Evolutionary conservation across 2,329 filamentous ascomycete species (phyloP).

Genomic region (Amauroascus niger): DNA sequence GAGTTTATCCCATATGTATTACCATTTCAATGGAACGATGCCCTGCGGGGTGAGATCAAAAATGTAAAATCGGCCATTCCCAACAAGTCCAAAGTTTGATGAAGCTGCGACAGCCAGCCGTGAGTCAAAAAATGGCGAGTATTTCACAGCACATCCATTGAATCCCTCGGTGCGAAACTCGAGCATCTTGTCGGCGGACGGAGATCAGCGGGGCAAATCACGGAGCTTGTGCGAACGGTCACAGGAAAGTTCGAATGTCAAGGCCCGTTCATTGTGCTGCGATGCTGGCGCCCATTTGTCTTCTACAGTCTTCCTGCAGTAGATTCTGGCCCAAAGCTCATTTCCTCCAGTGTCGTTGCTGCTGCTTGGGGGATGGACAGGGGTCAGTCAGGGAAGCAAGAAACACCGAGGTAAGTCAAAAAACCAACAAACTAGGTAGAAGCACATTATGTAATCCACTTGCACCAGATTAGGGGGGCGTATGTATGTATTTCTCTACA

Average conservation of each 20-base stretch:
- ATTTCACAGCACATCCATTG: conserved; percentile 95
- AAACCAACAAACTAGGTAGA: too few species aligned
- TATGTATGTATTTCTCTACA: too few species aligned
- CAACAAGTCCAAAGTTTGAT: conserved; percentile 95
- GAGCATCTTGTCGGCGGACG: conserved; percentile 53
- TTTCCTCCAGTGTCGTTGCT: conserved; percentile 7
- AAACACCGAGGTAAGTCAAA: conserved; percentile 9
- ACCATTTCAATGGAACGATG: conserved; percentile 76
- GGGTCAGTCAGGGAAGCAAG: neutral
- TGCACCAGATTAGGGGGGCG: too few species aligned
- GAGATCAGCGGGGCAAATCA: conserved; percentile 4
- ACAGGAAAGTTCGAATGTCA: neutral
- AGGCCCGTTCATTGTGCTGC: conserved; percentile 1
- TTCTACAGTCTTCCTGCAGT: neutral
- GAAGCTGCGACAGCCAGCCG: conserved; percentile 80
- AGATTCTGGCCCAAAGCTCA: neutral
- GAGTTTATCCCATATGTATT: neutral
- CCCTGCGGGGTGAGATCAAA: conserved; percentile 74
- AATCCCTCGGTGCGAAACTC: conserved; percentile 88
- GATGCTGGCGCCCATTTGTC: neutral
- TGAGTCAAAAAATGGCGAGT: conserved; percentile 96
- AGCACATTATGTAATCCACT: neutral
- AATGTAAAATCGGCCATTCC: conserved; percentile 83
- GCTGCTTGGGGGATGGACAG: neutral
- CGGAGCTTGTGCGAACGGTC: neutral